Evolutionary conservation across 441 rosid species (phyloP).

Genomic region (Macaranga tanarius): DNA sequence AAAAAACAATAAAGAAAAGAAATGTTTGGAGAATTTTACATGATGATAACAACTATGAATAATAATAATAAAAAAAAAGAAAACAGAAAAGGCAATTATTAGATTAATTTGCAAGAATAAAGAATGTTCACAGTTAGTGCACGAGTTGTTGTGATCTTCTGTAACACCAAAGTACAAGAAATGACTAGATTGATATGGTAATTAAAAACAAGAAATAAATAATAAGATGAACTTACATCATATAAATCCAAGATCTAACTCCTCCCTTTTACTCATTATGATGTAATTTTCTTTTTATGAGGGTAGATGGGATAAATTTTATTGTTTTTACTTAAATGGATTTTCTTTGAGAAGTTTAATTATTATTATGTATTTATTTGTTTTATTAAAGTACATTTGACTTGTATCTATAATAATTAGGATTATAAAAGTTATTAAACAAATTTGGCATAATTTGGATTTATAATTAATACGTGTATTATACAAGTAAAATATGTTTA

Average conservation of each 20-base stretch:
- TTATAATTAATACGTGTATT: no score
- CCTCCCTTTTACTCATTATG: background rate
- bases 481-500: background rate
- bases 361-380: no score
- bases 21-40: no score
- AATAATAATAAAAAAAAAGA: background rate
- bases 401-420: no score
- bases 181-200: no score
- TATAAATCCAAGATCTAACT: background rate
- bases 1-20: background rate
- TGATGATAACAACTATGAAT: background rate
- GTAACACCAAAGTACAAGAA: no score
- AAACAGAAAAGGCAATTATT: background rate
- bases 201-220: background rate
- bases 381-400: no score
- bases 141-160: background rate
- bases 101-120: no score
- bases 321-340: no score
- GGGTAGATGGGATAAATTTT: no score
- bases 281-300: no score
- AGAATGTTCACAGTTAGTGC: background rate
- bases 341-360: no score
- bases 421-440: background rate
- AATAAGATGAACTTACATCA: background rate
- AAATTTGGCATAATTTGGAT: background rate